Percentiles rank a stretch among this genome's conserved stretches.
phyloP scores from a whole-genome alignment of 768 basidiomycete genomes.

The Mycena floridula region DNA sequence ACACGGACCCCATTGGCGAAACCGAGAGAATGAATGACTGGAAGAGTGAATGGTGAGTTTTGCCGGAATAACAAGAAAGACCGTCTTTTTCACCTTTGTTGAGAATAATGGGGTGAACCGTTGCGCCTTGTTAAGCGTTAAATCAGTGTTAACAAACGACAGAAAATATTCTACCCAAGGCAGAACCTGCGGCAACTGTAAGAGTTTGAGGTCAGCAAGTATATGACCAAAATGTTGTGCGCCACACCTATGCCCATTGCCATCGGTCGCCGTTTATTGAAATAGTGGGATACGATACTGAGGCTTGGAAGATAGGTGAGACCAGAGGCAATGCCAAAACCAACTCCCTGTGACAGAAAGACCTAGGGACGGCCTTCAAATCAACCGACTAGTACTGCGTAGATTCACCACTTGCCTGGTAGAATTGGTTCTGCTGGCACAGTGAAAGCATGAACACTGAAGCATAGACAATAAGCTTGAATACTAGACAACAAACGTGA shows the following conservation, averaged over 20 bases:
- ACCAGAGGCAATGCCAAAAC: slow-evolving; percentile 30
- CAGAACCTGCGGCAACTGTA: neutral
- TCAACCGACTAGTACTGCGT: slow-evolving; percentile 21
- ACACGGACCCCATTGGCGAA: slow-evolving; percentile 30
- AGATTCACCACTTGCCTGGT: slow-evolving; percentile 20
- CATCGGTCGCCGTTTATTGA: slow-evolving; percentile 31
- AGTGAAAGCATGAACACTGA: slow-evolving; percentile 29
- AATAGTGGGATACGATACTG: slow-evolving; percentile 38
- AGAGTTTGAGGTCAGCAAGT: slow-evolving; percentile 11
- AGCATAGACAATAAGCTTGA: neutral
- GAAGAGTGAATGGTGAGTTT: too few relatives aligned
- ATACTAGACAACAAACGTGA: neutral
- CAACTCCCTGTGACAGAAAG: slow-evolving; percentile 33
- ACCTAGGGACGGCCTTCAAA: slow-evolving; percentile 25
- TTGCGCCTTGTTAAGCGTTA: slow-evolving; percentile 27
- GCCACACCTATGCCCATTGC: slow-evolving; percentile 42
- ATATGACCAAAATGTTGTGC: slow-evolving; percentile 13
- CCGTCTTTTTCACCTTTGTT: too few relatives aligned
- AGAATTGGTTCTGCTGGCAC: slow-evolving; percentile 23
- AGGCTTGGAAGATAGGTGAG: slow-evolving; percentile 34
- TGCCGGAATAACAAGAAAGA: too few relatives aligned
- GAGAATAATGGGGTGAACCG: slow-evolving; percentile 39
- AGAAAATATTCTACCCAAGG: neutral
- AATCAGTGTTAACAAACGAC: neutral
- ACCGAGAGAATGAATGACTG: slow-evolving; percentile 16